Conservation (phyloP, 1,139 yeast species). For the Groenewaldozyma auringiensis region DNA sequence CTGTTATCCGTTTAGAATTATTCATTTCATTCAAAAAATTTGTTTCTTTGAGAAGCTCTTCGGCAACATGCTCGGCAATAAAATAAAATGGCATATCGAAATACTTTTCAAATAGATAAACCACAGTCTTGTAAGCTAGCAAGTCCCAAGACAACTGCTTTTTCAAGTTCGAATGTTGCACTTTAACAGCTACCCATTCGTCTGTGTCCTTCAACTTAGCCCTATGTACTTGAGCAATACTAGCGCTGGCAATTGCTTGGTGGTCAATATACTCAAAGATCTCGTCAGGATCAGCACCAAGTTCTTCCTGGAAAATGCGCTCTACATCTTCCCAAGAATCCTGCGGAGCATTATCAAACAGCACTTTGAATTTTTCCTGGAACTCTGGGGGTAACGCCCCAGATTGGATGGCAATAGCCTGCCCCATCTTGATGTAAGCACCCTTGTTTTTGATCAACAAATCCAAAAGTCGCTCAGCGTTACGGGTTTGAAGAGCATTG, state of each 20-base stretch:
- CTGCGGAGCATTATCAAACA: slow-evolving; percentile 66
- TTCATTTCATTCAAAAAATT: slow-evolving; percentile 50
- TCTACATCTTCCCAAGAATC: slow-evolving; percentile 55
- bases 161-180: slow-evolving; percentile 56
- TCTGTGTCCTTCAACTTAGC: slow-evolving; percentile 45
- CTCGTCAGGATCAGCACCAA: slow-evolving; percentile 42
- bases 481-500: slow-evolving; percentile 50
- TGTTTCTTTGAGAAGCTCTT: slow-evolving; percentile 52
- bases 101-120: slow-evolving; percentile 45
- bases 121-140: slow-evolving; percentile 46
- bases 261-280: slow-evolving; percentile 44
- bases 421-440: slow-evolving; percentile 67
- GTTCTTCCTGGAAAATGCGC: slow-evolving; percentile 37
- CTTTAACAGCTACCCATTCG: slow-evolving; percentile 55
- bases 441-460: slow-evolving; percentile 57
- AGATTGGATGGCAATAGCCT: slow-evolving; percentile 68
- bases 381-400: slow-evolving; percentile 56
- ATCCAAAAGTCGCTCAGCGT: slow-evolving; percentile 48
- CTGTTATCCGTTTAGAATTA: slow-evolving; percentile 39
- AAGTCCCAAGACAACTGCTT: slow-evolving; percentile 54
- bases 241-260: slow-evolving; percentile 60
- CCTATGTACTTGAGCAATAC: slow-evolving; percentile 65
- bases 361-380: slow-evolving; percentile 45
- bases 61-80: slow-evolving; percentile 50
- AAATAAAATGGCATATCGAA: slow-evolving; percentile 59